A percentile compares a stretch with the other conserved stretches of the same genome.
Conservation (phyloP, 225 moss, liverwort and hornwort species). For the Physcomitrium patens region DNA sequence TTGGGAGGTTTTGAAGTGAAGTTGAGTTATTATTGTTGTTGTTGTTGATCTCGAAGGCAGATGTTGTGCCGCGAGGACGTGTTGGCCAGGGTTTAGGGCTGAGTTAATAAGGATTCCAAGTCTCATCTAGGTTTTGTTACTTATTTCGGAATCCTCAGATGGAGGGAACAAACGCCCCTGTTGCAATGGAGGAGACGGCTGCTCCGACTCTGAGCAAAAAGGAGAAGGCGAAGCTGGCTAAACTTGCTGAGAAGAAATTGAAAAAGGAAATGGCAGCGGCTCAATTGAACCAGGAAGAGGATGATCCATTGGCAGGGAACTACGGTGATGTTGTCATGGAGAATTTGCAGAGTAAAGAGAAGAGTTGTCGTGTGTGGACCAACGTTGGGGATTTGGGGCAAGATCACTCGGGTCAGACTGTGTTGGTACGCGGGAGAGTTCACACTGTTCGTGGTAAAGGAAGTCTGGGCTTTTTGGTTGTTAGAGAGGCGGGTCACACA, state of each 20-base stretch:
- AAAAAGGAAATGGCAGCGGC: constrained; percentile 68
- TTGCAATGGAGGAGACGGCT: constrained; percentile 30
- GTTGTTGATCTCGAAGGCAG: background rate
- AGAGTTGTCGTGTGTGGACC: constrained; percentile 61
- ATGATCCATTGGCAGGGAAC: constrained; percentile 65
- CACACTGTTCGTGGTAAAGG: constrained; percentile 77
- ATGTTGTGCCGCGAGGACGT: background rate
- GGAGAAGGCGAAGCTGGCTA: constrained; percentile 70
- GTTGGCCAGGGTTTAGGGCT: background rate
- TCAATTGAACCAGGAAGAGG: constrained; percentile 60
- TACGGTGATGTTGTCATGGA: constrained; percentile 73
- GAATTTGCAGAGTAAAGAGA: constrained; percentile 65
- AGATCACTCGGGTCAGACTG: constrained; percentile 51
- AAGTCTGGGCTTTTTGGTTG: constrained; percentile 66
- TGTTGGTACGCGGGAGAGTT: constrained; percentile 84
- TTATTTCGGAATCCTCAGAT: constrained; percentile 19
- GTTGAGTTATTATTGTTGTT: background rate
- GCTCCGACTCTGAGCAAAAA: constrained; percentile 58
- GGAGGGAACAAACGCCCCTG: constrained; percentile 23
- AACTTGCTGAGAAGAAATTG: constrained; percentile 78
- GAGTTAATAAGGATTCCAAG: constrained; percentile 15
- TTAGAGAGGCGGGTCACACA: constrained; percentile 77
- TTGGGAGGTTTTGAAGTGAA: background rate
- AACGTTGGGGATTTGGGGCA: constrained; percentile 47
- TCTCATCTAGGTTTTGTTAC: background rate